A percentile compares a stretch with the other conserved stretches of the same genome.
Evolutionary conservation across 192 early-diverging fungal species (phyloP).

Genomic region (Coemansia sp.): DNA sequence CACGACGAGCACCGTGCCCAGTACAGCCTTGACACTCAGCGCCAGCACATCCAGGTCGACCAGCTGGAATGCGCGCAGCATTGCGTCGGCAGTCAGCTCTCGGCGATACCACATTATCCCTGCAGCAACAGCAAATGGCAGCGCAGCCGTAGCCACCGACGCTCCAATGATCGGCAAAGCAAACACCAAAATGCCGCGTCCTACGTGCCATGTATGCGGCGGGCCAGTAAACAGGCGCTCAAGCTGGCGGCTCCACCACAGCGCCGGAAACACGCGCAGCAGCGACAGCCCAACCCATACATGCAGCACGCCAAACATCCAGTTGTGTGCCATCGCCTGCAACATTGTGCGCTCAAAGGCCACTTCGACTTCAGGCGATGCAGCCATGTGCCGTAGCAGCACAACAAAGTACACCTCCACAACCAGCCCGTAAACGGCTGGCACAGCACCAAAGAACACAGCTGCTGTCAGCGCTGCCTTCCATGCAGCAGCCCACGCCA

Average conservation of each 20-base stretch:
- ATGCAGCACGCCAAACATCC: slow-evolving; percentile 41
- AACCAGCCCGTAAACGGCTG: slow-evolving; percentile 33
- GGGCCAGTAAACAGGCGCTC: slow-evolving; percentile 35
- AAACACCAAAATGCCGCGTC: slow-evolving; percentile 22
- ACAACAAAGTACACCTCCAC: slow-evolving; percentile 43
- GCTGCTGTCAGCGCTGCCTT: slow-evolving; percentile 9
- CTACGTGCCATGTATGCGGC: slow-evolving; percentile 40
- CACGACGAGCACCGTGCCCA: slow-evolving; percentile 16
- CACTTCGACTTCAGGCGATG: neutral
- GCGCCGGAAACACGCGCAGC: slow-evolving; percentile 28
- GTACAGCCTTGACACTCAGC: slow-evolving; percentile 17
- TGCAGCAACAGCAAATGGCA: slow-evolving; percentile 28
- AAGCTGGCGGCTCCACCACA: slow-evolving; percentile 16
- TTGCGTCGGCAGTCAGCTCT: slow-evolving; percentile 23
- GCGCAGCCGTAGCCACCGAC: neutral
- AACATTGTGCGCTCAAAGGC: slow-evolving; percentile 16
- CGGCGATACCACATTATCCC: slow-evolving; percentile 11
- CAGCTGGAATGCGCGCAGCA: slow-evolving; percentile 16
- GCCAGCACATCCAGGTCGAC: slow-evolving; percentile 27
- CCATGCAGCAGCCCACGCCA: slow-evolving; percentile 15
- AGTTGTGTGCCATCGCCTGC: slow-evolving; percentile 36
- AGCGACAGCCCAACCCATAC: slow-evolving; percentile 27
- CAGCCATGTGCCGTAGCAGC: slow-evolving; percentile 23
- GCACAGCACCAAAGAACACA: slow-evolving; percentile 31
- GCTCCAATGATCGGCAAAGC: slow-evolving; percentile 20